Evolutionary conservation across 352 stramenopile genomes (phyloP).

Genomic region (Phytopythium delawarense): DNA sequence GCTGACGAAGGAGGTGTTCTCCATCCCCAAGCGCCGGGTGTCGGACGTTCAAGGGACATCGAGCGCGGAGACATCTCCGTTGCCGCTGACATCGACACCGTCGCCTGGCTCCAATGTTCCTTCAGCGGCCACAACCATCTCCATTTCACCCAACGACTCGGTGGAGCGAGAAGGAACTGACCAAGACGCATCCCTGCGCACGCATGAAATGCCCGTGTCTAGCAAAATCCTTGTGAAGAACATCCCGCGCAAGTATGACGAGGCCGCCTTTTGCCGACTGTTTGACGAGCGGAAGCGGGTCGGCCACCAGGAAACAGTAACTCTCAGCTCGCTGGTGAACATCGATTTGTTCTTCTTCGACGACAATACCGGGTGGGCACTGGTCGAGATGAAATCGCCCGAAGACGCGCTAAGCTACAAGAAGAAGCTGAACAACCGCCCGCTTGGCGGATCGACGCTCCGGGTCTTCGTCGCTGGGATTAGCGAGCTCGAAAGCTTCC

Average conservation of each 20-base stretch:
- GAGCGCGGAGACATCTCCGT: slow-evolving; percentile 3
- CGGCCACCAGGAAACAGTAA: not conserved
- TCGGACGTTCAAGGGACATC: slow-evolving; percentile 4
- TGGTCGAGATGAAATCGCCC: slow-evolving; percentile 59
- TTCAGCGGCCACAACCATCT: slow-evolving; percentile 1
- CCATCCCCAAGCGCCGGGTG: slow-evolving; percentile 55
- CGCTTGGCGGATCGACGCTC: slow-evolving; percentile 40
- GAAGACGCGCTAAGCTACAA: slow-evolving; percentile 43
- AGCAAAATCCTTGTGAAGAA: slow-evolving; percentile 71
- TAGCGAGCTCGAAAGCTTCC: slow-evolving; percentile 64
- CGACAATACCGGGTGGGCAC: slow-evolving; percentile 61
- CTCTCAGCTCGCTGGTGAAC: slow-evolving; percentile 27
- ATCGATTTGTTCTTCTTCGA: slow-evolving; percentile 71
- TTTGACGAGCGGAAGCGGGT: slow-evolving; percentile 36
- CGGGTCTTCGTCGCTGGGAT: slow-evolving; percentile 51
- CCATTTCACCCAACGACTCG: slow-evolving; percentile 7
- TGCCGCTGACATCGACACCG: slow-evolving; percentile 2
- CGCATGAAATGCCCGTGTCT: slow-evolving; percentile 23
- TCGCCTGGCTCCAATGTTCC: not conserved
- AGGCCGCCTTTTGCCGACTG: slow-evolving; percentile 31
- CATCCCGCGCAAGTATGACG: slow-evolving; percentile 48
- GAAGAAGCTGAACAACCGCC: slow-evolving; percentile 55
- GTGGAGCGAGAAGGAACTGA: not conserved
- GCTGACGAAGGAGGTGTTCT: slow-evolving; percentile 59
- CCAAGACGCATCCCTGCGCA: not conserved